These are phyloP conservation scores for Flueggea neowawraea DNA, from an alignment of 441 rosid species.

Conservation along the genomic window DNA sequence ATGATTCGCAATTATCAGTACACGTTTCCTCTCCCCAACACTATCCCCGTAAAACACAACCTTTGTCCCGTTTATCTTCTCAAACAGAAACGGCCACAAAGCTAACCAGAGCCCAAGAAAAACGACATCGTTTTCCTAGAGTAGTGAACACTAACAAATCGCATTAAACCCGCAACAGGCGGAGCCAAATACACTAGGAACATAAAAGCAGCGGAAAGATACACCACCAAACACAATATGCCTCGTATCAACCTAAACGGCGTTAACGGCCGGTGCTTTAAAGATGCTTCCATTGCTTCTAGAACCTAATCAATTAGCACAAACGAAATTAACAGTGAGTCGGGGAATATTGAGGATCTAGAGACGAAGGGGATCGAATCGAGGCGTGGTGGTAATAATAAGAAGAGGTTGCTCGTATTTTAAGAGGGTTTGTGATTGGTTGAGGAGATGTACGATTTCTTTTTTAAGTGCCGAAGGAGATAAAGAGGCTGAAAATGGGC, in stretches of 20 bases:
- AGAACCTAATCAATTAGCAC: not conserved
- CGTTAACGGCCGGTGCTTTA: slow-evolving; percentile 62
- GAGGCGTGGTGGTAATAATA: no score
- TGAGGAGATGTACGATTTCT: no score
- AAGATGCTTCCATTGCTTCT: slow-evolving; percentile 42
- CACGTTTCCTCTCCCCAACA: slow-evolving; percentile 62
- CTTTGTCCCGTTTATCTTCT: slow-evolving; percentile 76
- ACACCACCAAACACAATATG: slow-evolving; percentile 62
- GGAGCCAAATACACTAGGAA: slow-evolving; percentile 71
- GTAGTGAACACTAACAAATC: slow-evolving; percentile 53
- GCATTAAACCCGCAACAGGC: slow-evolving; percentile 37
- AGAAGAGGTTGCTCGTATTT: no score
- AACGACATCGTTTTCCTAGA: slow-evolving; percentile 63
- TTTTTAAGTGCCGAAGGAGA: no score
- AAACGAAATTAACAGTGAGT: no score
- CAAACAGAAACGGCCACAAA: slow-evolving; percentile 94
- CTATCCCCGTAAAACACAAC: slow-evolving; percentile 77
- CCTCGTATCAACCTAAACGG: slow-evolving; percentile 71
- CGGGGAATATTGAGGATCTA: no score
- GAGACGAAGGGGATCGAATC: no score
- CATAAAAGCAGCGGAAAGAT: slow-evolving; percentile 77
- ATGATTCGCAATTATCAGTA: slow-evolving; percentile 81
- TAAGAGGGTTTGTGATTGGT: no score
- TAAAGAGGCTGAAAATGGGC: no score
- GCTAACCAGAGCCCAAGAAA: slow-evolving; percentile 82